Conservation (phyloP, 2,329 filamentous ascomycete genomes). For the Trichoderma gracile region DNA sequence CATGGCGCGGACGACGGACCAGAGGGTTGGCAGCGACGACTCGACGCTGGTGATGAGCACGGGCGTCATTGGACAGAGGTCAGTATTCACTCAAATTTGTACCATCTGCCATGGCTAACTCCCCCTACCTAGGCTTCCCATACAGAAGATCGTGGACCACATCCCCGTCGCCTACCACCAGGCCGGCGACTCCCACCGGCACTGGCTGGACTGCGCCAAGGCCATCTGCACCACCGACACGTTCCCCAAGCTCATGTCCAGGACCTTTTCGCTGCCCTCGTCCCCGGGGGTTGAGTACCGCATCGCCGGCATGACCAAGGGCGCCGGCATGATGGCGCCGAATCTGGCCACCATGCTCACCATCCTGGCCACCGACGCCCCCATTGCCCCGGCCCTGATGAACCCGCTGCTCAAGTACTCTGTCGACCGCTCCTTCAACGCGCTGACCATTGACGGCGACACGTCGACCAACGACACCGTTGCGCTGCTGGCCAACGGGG, state of each 20-base stretch:
- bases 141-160: slow-evolving; percentile 81
- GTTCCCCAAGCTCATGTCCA: slow-evolving; percentile 92
- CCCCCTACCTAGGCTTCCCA: slow-evolving; percentile 79
- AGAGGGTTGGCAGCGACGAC: slow-evolving; percentile 51
- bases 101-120: no score
- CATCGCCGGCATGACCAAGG: slow-evolving; percentile 95
- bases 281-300: slow-evolving; percentile 73
- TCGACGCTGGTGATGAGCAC: slow-evolving; percentile 96
- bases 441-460: slow-evolving; percentile 94
- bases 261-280: slow-evolving; percentile 79
- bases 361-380: slow-evolving; percentile 88
- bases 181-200: slow-evolving; percentile 73
- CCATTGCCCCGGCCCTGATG: slow-evolving; percentile 68
- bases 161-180: slow-evolving; percentile 74
- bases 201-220: slow-evolving; percentile 83
- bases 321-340: slow-evolving; percentile 97
- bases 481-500: slow-evolving; percentile 91
- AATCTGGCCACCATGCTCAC: slow-evolving; percentile 97
- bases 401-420: slow-evolving; percentile 70
- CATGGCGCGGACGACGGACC: slow-evolving; percentile 81
- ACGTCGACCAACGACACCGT: slow-evolving; percentile 98
- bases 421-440: slow-evolving; percentile 87
- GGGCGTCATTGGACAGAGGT: slow-evolving; percentile 91
- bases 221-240: slow-evolving; percentile 99
- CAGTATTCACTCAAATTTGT: background rate